These are phyloP conservation scores for Allium fistulosum DNA, from an alignment of 106 monocot species.

Conservation along the genomic window DNA sequence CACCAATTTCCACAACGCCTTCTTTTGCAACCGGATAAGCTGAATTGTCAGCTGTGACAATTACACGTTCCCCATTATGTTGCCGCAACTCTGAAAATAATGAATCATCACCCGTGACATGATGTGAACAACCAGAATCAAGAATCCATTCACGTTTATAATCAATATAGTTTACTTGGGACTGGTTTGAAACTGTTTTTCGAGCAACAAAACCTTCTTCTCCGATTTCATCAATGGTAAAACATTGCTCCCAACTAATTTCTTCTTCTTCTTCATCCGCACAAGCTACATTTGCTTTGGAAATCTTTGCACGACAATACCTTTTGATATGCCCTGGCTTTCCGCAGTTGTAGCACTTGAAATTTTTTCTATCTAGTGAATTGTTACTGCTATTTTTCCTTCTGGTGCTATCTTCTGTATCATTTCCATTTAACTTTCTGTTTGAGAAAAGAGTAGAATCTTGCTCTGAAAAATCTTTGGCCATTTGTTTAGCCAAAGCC, in stretches of 20 bases:
- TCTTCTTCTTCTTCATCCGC: not conserved
- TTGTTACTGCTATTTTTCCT: not conserved
- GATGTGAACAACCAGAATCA: not conserved
- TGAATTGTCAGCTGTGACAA: constrained; percentile 8
- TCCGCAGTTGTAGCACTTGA: too few relatives aligned
- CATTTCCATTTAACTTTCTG: not conserved
- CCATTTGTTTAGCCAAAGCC: not conserved
- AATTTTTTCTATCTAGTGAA: not conserved
- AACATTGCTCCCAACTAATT: not conserved
- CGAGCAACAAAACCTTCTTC: too few relatives aligned
- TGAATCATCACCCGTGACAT: constrained; percentile 5
- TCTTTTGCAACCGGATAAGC: constrained; percentile 6
- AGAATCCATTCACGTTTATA: too few relatives aligned
- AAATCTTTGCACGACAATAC: too few relatives aligned
- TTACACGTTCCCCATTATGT: constrained; percentile 1
- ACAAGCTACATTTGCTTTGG: too few relatives aligned
- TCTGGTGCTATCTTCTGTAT: too few relatives aligned
- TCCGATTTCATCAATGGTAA: too few relatives aligned
- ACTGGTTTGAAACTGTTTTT: too few relatives aligned
- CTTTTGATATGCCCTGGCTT: too few relatives aligned
- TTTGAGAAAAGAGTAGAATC: not conserved
- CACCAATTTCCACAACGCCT: constrained; percentile 1
- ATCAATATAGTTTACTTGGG: not conserved
- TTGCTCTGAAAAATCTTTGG: not conserved
- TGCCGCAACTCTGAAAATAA: constrained; percentile 1